Conservation (phyloP, 2,329 filamentous ascomycete genomes). For the Sporothrix euskadiensis region DNA sequence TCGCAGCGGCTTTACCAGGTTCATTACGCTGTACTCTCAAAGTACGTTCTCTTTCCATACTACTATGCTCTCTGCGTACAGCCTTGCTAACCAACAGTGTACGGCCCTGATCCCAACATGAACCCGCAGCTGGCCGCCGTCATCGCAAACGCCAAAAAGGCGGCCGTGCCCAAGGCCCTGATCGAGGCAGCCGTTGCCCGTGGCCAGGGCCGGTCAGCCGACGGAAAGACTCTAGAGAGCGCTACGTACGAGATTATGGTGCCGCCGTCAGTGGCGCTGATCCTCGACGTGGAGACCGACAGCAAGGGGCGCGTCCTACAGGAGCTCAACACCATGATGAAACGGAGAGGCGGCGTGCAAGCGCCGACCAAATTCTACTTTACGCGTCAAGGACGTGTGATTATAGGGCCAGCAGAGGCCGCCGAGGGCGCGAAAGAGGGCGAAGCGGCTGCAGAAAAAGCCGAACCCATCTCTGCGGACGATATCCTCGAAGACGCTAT, state of each 20-base stretch:
- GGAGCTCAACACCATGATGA: constrained; percentile 71
- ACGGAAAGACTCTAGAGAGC: constrained; percentile 73
- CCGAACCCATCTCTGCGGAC: constrained; percentile 56
- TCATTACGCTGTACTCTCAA: constrained; percentile 74
- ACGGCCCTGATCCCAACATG: constrained; percentile 68
- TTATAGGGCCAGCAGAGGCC: constrained; percentile 64
- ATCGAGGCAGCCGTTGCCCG: constrained; percentile 82
- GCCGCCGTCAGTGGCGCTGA: constrained; percentile 71
- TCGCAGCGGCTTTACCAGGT: constrained; percentile 67
- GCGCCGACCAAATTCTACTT: constrained; percentile 84
- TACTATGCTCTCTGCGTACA: background rate
- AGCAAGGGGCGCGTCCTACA: constrained; percentile 72
- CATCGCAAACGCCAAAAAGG: constrained; percentile 77
- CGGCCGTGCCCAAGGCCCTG: constrained; percentile 76
- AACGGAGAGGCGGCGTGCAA: constrained; percentile 66
- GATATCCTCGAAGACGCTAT: constrained; percentile 79
- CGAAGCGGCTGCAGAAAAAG: constrained; percentile 62
- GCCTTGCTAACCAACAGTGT: constrained; percentile 30
- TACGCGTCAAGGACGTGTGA: constrained; percentile 72
- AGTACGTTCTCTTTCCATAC: constrained; percentile 48
- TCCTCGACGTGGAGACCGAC: constrained; percentile 85
- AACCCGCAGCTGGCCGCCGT: constrained; percentile 74
- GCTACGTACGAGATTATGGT: constrained; percentile 79
- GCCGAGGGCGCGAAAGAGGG: constrained; percentile 65
- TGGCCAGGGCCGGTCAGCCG: constrained; percentile 78